Evolutionary conservation across 75 land plant genomes (phyloP).

Genomic region (Isoetes taiwanensis): DNA sequence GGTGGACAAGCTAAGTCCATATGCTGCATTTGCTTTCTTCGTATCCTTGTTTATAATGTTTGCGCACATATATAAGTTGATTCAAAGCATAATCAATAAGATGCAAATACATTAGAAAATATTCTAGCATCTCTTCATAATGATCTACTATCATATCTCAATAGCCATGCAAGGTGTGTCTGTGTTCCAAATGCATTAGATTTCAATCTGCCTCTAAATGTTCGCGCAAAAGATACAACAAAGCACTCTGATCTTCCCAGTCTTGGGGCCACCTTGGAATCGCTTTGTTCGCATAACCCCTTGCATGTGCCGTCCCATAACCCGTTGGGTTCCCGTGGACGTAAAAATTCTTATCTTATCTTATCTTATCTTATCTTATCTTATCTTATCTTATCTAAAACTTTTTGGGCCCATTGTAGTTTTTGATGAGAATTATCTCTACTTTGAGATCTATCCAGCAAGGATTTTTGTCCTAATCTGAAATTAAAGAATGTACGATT

Average conservation of each 20-base stretch:
- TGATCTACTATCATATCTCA: slow-evolving; percentile 16
- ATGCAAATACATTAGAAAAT: no score
- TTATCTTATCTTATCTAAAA: slow-evolving; percentile 9
- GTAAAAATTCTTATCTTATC: no score
- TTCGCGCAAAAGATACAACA: slow-evolving; percentile 10
- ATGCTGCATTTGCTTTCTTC: no score
- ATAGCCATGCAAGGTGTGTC: slow-evolving; percentile 20
- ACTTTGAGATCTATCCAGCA: slow-evolving; percentile 21
- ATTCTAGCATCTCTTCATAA: slow-evolving; percentile 18
- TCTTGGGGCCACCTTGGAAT: slow-evolving; percentile 8
- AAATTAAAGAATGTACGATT: not conserved
- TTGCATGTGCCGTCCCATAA: not conserved
- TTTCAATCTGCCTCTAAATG: not conserved
- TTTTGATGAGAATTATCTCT: slow-evolving; percentile 18
- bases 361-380: not conserved
- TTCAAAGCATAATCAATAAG: no score
- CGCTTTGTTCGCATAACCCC: not conserved
- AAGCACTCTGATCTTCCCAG: slow-evolving; percentile 23
- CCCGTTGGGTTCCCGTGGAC: no score
- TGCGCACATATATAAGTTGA: no score
- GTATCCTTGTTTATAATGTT: no score
- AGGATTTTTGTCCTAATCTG: slow-evolving; percentile 14
- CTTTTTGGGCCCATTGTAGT: slow-evolving; percentile 13
- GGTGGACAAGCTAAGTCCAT: no score
- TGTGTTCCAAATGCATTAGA: slow-evolving; percentile 6